Conservation (phyloP, 768 basidiomycete genomes). For the Serendipita vermifera region DNA sequence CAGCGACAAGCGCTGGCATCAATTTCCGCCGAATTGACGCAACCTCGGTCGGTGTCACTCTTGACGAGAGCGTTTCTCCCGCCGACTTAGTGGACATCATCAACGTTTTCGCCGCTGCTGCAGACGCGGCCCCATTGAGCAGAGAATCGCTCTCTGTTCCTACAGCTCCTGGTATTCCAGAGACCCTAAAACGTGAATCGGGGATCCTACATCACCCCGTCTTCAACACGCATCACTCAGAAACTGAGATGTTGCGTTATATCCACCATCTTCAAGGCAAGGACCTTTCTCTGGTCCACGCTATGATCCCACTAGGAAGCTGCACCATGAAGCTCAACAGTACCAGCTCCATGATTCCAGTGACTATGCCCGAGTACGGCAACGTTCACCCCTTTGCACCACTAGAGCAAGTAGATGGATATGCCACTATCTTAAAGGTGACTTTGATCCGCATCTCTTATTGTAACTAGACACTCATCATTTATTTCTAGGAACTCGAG, state of each 20-base stretch:
- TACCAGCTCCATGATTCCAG: constrained; percentile 92
- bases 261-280: constrained; percentile 88
- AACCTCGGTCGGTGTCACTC: constrained; percentile 66
- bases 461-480: neutral
- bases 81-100: constrained; percentile 63
- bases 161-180: constrained; percentile 41
- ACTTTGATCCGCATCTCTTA: constrained; percentile 9
- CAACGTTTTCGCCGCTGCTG: constrained; percentile 66
- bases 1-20: constrained; percentile 50
- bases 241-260: constrained; percentile 97
- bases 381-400: constrained; percentile 90
- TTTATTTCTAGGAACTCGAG: constrained; percentile 66
- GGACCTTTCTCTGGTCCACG: constrained; percentile 87
- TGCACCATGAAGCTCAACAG: constrained; percentile 99
- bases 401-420: constrained; percentile 77
- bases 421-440: constrained; percentile 67
- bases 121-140: constrained; percentile 40
- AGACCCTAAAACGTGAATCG: constrained; percentile 44
- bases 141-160: constrained; percentile 18
- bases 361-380: constrained; percentile 89
- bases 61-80: constrained; percentile 80
- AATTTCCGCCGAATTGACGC: constrained; percentile 74
- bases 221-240: constrained; percentile 94
- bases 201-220: constrained; percentile 73
- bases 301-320: constrained; percentile 92